These are phyloP conservation scores for Cenococcum geophilum DNA, from an alignment of 495 filamentous ascomycete genomes.

Conservation along the genomic window DNA sequence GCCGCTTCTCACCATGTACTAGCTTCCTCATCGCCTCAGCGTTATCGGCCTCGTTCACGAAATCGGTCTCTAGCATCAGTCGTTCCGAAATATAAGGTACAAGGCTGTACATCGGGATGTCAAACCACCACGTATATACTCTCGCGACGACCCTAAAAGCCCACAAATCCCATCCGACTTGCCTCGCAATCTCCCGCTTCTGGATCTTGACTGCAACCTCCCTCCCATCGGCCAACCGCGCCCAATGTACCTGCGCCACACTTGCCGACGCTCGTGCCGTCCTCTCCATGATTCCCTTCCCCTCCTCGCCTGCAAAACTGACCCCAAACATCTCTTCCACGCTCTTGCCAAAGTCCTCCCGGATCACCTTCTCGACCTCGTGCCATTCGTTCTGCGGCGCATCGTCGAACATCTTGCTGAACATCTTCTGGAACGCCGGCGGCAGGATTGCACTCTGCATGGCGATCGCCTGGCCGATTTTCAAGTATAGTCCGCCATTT, in stretches of 20 bases:
- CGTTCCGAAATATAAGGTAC: conserved; percentile 87
- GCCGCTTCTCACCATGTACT: conserved; percentile 67
- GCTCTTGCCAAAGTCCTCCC: conserved; percentile 75
- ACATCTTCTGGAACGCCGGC: conserved; percentile 92
- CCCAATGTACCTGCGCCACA: conserved; percentile 97
- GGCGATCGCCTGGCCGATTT: conserved; percentile 96
- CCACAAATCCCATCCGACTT: conserved; percentile 91
- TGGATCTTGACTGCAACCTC: conserved; percentile 96
- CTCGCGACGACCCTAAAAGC: conserved; percentile 82
- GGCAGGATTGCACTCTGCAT: conserved; percentile 95
- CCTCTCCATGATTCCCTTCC: conserved; percentile 80
- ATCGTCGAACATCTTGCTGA: conserved; percentile 94
- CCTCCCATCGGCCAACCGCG: conserved; percentile 69
- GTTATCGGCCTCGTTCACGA: conserved; percentile 83
- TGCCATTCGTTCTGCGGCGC: conserved; percentile 90
- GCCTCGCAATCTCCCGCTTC: conserved; percentile 84
- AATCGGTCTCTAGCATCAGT: conserved; percentile 86
- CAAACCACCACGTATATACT: conserved; percentile 74
- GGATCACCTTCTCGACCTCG: conserved; percentile 79
- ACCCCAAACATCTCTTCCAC: conserved; percentile 86
- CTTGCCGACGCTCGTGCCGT: conserved; percentile 80
- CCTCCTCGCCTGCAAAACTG: conserved; percentile 60
- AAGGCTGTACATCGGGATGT: conserved; percentile 79
- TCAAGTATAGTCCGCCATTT: conserved; percentile 93
- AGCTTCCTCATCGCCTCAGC: conserved; percentile 74